Evolutionary conservation across 129 eudicot species (phyloP).

Genomic region (Flaveria trinervia): DNA sequence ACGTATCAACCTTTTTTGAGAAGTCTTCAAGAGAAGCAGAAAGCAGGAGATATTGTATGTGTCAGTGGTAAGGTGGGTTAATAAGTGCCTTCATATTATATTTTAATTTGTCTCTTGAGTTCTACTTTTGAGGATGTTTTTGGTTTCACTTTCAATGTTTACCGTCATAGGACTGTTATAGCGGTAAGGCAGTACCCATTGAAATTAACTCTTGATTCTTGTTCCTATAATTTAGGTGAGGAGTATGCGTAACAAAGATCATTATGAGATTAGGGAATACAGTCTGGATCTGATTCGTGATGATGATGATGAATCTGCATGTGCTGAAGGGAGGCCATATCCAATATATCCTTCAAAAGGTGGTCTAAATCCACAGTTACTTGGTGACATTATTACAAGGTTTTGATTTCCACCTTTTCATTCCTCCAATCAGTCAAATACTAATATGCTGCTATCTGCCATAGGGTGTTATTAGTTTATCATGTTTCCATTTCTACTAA

Average conservation of each 20-base stretch:
- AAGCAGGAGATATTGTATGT: conserved; percentile 78
- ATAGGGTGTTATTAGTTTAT: not conserved
- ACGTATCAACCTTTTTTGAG: conserved; percentile 62
- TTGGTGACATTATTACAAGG: conserved; percentile 76
- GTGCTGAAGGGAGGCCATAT: conserved; percentile 72
- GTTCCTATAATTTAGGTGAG: conserved; percentile 59
- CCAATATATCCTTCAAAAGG: conserved; percentile 95
- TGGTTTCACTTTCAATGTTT: conserved; percentile 9
- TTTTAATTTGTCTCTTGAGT: conserved; percentile 8
- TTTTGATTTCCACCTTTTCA: conserved; percentile 38
- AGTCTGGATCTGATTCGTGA: conserved; percentile 65
- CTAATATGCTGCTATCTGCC: not conserved
- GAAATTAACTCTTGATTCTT: conserved; percentile 6
- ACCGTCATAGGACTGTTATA: conserved; percentile 14
- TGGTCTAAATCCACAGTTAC: conserved; percentile 66
- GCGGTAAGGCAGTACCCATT: not conserved
- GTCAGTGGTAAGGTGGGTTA: conserved; percentile 95
- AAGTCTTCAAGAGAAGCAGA: conserved; percentile 68
- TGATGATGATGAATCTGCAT: conserved; percentile 51
- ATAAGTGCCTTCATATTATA: conserved; percentile 18
- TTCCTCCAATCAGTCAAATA: conserved; percentile 15
- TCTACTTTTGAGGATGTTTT: conserved; percentile 19
- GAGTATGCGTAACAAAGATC: conserved; percentile 60
- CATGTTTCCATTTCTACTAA: not conserved
- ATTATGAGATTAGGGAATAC: conserved; percentile 90